Evolutionary conservation across 768 basidiomycete genomes (phyloP), one percentile per base, ranked within the genome.

Genomic region (Nidularia pulvinata): DNA sequence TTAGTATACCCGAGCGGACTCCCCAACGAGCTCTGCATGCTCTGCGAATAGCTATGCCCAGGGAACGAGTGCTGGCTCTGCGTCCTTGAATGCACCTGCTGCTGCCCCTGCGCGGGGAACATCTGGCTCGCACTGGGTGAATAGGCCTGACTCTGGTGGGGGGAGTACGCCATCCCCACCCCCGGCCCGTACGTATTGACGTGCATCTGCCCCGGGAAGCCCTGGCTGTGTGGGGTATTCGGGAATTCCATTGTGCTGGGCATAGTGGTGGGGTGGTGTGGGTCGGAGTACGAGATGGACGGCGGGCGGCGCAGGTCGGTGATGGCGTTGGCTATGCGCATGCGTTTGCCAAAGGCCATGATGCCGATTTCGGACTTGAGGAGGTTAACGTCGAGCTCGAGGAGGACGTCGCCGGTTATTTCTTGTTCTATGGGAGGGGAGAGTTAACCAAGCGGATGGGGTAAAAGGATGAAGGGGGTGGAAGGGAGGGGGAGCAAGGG

Each of bases 331-430:
- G 91, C 88, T 52, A 99, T 95, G 52, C 93, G 86, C 68, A 93
- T 80, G 14, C 97, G 91, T 66, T 97, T 97, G 10, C 97, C 97
- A 60, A 96, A 97, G 3, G 94, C 94, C 62, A 81, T 75, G 58
- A 99, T 93, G 22, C 95, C 97, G 50, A 99, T 88, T 73, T 98
- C 95, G 7, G 74, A 78, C 73, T 98, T 98, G 61, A 99, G 86
- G 13, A 97, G 79, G 63, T 88, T 89, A 51, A 88, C 84, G 57
- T 98, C 94, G 55, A 98, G 88, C 62, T 97, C 96, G 52, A 98
- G 85, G 6, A 99, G 83, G 33, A 98, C 92, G 61, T 99, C 97
- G 16, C 97, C 97, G 0, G 95, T 92, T 51, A 99, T 98, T 74
- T 99, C 97, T 84, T 99, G 95, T 72, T 98, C 96, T 95, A 65